phyloP scores from a whole-genome alignment of 2,329 filamentous ascomycete species.

The Curvularia sp. region DNA sequence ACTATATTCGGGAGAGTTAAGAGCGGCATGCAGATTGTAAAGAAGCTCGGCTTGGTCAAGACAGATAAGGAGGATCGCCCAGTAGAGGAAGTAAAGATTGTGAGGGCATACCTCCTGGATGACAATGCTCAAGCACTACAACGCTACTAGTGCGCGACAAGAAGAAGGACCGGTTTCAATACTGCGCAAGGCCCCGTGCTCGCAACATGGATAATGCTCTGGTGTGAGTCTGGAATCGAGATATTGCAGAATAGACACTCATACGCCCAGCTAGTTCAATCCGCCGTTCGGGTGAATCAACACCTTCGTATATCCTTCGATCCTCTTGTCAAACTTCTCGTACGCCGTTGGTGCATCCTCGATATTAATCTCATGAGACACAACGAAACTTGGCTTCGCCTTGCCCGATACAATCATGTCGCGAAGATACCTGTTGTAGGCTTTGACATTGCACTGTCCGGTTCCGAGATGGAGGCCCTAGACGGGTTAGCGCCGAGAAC shows the following conservation, averaged over 20 bases:
- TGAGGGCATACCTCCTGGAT: slow-evolving; percentile 74
- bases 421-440: slow-evolving; percentile 70
- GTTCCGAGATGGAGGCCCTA: slow-evolving; percentile 67
- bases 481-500: slow-evolving; percentile 10
- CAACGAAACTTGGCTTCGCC: slow-evolving; percentile 71
- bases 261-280: slow-evolving; percentile 27
- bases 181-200: neutral
- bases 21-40: slow-evolving; percentile 80
- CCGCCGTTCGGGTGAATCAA: slow-evolving; percentile 70
- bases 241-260: slow-evolving; percentile 8
- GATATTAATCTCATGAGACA: slow-evolving; percentile 69
- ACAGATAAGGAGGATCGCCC: slow-evolving; percentile 83
- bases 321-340: slow-evolving; percentile 70
- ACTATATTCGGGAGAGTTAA: slow-evolving; percentile 95
- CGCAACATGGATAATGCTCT: neutral
- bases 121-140: slow-evolving; percentile 57
- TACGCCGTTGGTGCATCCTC: slow-evolving; percentile 68
- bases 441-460: slow-evolving; percentile 73
- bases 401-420: slow-evolving; percentile 70
- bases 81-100: slow-evolving; percentile 80
- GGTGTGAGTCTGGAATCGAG: slow-evolving; percentile 8
- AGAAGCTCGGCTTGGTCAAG: slow-evolving; percentile 86
- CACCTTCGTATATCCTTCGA: slow-evolving; percentile 73
- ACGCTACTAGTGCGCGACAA: slow-evolving; percentile 8
- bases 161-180: neutral